These are phyloP conservation scores for Adansonia digitata DNA, from an alignment of 345 rosid species.

Conservation along the genomic window DNA sequence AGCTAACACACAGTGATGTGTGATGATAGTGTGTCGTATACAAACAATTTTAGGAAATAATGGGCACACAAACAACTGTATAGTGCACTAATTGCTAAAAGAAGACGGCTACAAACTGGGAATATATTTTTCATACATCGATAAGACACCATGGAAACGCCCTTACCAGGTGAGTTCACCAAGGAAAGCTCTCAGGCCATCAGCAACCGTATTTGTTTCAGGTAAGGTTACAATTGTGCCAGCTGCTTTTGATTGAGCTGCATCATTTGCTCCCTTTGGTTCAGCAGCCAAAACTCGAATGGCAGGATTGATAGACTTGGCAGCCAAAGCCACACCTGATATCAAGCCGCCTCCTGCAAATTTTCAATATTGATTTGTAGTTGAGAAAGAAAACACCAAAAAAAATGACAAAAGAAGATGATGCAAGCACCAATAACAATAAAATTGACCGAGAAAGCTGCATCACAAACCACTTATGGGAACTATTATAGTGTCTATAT, in stretches of 20 bases:
- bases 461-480: slow-evolving; percentile 71
- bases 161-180: slow-evolving; percentile 81
- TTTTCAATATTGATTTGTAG: background rate
- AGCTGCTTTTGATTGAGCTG: slow-evolving; percentile 80
- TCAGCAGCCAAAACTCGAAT: slow-evolving; percentile 80
- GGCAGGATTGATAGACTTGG: slow-evolving; percentile 80
- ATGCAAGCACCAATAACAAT: background rate
- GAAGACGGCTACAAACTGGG: background rate
- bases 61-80: background rate
- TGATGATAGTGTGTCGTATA: no score
- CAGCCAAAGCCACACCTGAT: slow-evolving; percentile 90
- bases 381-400: background rate
- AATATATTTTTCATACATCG: slow-evolving; percentile 3
- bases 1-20: background rate
- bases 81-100: background rate
- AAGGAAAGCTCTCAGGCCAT: slow-evolving; percentile 84
- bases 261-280: slow-evolving; percentile 88
- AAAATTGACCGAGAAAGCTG: slow-evolving; percentile 2
- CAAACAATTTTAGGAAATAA: background rate
- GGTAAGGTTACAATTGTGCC: slow-evolving; percentile 62
- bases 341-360: slow-evolving; percentile 74
- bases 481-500: slow-evolving; percentile 64
- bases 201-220: slow-evolving; percentile 66
- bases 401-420: background rate
- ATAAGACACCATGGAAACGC: background rate